Percentiles rank a stretch among this genome's conserved stretches.
Evolutionary conservation across 768 basidiomycete species (phyloP).

Genomic region (Paxillus involutus): DNA sequence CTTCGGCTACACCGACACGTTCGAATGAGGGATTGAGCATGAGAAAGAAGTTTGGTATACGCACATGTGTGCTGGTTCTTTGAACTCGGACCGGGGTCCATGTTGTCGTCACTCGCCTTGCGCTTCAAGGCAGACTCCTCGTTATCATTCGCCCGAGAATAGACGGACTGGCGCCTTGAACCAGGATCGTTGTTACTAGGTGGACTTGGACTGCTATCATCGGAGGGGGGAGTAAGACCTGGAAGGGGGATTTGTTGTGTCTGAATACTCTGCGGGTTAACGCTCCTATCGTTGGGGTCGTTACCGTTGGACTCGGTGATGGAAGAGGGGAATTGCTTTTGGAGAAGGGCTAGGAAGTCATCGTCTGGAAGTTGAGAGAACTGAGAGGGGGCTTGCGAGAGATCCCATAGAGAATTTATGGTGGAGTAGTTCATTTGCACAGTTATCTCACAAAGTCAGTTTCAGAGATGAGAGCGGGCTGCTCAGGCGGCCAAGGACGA

Average conservation of each 20-base stretch:
- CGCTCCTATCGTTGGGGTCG: slow-evolving; percentile 37
- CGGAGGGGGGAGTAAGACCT: slow-evolving; percentile 61
- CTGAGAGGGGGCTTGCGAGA: slow-evolving; percentile 50
- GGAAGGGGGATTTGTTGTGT: slow-evolving; percentile 43
- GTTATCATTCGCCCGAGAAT: slow-evolving; percentile 32
- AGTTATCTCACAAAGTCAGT: neutral
- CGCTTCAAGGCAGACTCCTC: slow-evolving; percentile 64
- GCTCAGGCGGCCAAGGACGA: neutral
- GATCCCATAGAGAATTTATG: slow-evolving; percentile 63
- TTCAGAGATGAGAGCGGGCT: neutral
- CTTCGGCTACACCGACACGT: slow-evolving; percentile 19
- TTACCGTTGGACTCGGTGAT: slow-evolving; percentile 16
- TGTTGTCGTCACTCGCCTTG: slow-evolving; percentile 68
- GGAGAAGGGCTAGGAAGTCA: slow-evolving; percentile 74
- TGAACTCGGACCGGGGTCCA: slow-evolving; percentile 62
- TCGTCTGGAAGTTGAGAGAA: slow-evolving; percentile 71
- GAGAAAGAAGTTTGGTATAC: slow-evolving; percentile 18
- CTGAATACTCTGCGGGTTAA: slow-evolving; percentile 62
- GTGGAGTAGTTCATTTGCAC: slow-evolving; percentile 35
- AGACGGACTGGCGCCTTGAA: slow-evolving; percentile 21
- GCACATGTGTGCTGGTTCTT: slow-evolving; percentile 67
- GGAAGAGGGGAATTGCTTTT: slow-evolving; percentile 65
- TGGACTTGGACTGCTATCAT: slow-evolving; percentile 80
- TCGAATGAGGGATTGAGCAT: slow-evolving; percentile 1
- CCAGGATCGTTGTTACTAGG: slow-evolving; percentile 41